Evolutionary conservation across 768 basidiomycete genomes (phyloP), one percentile per base, ranked within the genome.

Genomic region (Boletus subparvulus): DNA sequence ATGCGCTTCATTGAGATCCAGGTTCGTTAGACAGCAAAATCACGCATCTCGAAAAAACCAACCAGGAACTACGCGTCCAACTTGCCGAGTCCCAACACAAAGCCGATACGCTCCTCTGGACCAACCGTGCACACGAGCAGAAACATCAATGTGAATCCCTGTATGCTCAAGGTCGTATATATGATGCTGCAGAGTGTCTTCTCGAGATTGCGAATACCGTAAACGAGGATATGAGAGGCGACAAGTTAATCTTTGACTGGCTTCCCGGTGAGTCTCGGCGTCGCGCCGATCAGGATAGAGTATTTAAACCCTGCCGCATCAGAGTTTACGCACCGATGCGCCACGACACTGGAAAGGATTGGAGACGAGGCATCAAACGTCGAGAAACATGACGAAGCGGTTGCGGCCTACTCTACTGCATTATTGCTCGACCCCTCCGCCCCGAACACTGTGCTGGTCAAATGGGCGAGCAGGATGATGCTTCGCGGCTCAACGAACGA

Each of bases 241-340:
- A 55, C 24, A 21, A 13, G 8, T 10, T 30, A 1, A 10, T 50
- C 3, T 17, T 43, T 12, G 40, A 55, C n/a, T 63, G 61, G 61
- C 16, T 58, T 19, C 4, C 43, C 3, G 39, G 62, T 59, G 14
- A 35, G 53, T 52, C 14, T 43, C 8, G 1, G 16, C 8, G 3
- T 48, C 9, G 3, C 1, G 10, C 1, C 21, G 21, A 1, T 4
- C 0, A 16, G 1, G 1, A 16, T 6, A 13, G 19, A 17, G 4
- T 10, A n/a, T 12, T 33, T 1, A 21, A 39, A 39, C 2, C 12
- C 21, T 24, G 0, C 26, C 10, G 21, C 21, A 12, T 24, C 24
- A 62, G 61, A 42, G 6, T 63, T 63, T 24, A 41, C 26, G 5
- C 3, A 33, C 3, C 51, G 30, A 14, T 61, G 55, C 16, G 8